Evolutionary conservation across 164 flowering plant species (phyloP).

Genomic region (Stephania yunnanensis): DNA sequence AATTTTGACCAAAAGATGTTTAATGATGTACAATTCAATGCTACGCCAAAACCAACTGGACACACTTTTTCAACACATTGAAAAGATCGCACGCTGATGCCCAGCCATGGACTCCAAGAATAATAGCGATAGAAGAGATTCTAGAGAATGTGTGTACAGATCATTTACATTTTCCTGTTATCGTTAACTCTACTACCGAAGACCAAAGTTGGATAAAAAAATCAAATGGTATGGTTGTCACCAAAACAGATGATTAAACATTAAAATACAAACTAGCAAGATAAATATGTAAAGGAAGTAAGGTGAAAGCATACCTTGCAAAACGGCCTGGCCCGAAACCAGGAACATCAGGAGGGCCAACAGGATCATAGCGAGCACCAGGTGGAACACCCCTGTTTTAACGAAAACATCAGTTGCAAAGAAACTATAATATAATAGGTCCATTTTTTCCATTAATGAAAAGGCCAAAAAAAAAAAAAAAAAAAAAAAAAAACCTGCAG

Average conservation of each 20-base stretch:
- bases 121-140: no score
- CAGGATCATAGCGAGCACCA: constrained; percentile 83
- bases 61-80: no score
- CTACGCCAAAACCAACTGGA: no score
- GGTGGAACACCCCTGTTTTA: constrained; percentile 62
- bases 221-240: neutral
- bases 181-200: neutral
- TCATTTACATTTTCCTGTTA: no score
- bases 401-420: neutral
- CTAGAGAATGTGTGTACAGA: no score
- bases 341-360: constrained; percentile 75
- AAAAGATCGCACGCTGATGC: no score
- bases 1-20: no score
- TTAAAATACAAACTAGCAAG: neutral
- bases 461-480: neutral
- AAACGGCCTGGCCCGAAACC: constrained; percentile 72
- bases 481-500: neutral
- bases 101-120: no score
- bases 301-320: constrained; percentile 34
- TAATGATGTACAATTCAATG: no score
- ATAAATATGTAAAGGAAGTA: neutral
- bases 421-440: neutral
- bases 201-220: neutral
- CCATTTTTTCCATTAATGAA: neutral
- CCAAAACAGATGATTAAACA: no score